phyloP scores from a whole-genome alignment of 1,284 basidiomycete genomes.

The Grifola frondosa region DNA sequence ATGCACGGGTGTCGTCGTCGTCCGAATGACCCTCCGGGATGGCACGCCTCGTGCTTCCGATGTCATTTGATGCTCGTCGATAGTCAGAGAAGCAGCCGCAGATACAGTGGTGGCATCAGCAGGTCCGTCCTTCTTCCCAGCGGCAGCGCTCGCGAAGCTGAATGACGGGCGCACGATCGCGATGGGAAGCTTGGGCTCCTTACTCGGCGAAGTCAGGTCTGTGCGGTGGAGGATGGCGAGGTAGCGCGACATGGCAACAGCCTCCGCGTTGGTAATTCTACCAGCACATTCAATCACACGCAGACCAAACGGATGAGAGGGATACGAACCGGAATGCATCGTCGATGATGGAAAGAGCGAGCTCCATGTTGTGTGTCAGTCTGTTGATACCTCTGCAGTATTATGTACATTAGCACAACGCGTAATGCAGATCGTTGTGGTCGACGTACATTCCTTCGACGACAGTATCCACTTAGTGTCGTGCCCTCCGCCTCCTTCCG shows the following conservation, averaged over 20 bases:
- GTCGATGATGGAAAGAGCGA: constrained; percentile 79
- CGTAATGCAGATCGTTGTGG: neutral
- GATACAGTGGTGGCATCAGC: constrained; percentile 56
- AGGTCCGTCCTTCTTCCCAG: constrained; percentile 27
- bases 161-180: constrained; percentile 56
- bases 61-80: constrained; percentile 73
- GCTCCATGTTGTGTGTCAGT: constrained; percentile 82
- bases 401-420: neutral
- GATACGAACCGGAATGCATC: constrained; percentile 77
- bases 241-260: constrained; percentile 90
- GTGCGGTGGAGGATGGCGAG: constrained; percentile 49
- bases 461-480: constrained; percentile 94
- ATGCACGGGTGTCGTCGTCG: constrained; percentile 56
- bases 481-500: constrained; percentile 91
- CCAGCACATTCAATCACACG: constrained; percentile 1
- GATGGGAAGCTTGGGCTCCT: constrained; percentile 30
- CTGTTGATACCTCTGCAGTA: constrained; percentile 81
- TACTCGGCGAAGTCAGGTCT: constrained; percentile 30
- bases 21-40: constrained; percentile 66
- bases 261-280: constrained; percentile 87
- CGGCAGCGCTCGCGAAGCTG: constrained; percentile 67
- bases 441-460: constrained; percentile 78
- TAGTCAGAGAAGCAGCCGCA: constrained; percentile 50
- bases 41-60: constrained; percentile 85
- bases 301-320: too few species aligned